Evolutionary conservation across 148 eudicot species (phyloP).

Genomic region (Bassia scoparia): DNA sequence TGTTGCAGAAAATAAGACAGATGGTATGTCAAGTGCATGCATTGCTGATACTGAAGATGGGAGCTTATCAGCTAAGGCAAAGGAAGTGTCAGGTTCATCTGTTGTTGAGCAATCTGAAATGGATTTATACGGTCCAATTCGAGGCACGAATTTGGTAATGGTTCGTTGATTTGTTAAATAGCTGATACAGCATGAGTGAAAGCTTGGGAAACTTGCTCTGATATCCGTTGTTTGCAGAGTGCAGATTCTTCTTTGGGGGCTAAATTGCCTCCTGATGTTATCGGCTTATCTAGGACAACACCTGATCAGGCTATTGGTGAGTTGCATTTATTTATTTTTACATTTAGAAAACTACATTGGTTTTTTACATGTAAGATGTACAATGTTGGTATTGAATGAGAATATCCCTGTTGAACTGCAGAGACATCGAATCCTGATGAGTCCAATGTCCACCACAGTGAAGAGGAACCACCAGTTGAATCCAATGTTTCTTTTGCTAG

Average conservation of each 20-base stretch:
- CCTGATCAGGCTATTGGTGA: conserved; percentile 7
- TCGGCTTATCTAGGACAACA: conserved; percentile 23
- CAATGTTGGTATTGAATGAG: conserved; percentile 20
- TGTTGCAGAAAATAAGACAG: conserved; percentile 10
- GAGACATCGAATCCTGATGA: conserved; percentile 23
- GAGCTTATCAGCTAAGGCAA: neutral
- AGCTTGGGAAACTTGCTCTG: neutral
- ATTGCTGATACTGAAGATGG: neutral
- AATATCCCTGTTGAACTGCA: conserved; percentile 18
- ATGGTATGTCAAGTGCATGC: conserved; percentile 16
- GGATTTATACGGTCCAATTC: neutral
- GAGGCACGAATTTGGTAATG: conserved; percentile 34
- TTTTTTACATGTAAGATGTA: neutral
- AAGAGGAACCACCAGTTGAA: conserved; percentile 20
- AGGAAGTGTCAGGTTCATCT: conserved; percentile 26
- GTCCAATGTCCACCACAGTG: conserved; percentile 25
- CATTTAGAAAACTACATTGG: neutral
- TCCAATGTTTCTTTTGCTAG: conserved; percentile 26
- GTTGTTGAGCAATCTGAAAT: conserved; percentile 16
- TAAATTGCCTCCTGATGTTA: conserved; percentile 33
- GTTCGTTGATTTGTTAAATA: neutral
- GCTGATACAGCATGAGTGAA: neutral
- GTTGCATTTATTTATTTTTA: neutral
- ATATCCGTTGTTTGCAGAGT: conserved; percentile 28
- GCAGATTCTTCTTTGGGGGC: conserved; percentile 33